These are phyloP conservation scores for Hymenoscyphus albidus DNA, from an alignment of 2,329 filamentous ascomycete genomes.

Conservation along the genomic window DNA sequence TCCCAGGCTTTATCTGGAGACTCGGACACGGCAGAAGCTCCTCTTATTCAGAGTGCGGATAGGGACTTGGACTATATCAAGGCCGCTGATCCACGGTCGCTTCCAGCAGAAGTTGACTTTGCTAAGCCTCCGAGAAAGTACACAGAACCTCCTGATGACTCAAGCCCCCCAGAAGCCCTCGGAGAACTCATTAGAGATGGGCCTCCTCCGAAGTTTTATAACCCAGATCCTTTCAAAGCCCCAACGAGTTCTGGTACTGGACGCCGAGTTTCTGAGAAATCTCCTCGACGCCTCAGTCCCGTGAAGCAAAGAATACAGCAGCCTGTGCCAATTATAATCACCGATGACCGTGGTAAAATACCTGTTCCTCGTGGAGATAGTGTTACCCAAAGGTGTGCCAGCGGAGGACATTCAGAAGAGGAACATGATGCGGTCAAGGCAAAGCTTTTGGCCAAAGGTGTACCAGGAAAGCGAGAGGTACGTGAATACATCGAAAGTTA, in stretches of 20 bases:
- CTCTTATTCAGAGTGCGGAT: slow-evolving; percentile 10
- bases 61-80: slow-evolving; percentile 13
- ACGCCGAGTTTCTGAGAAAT: slow-evolving; percentile 17
- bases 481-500: slow-evolving; percentile 24
- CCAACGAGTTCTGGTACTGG: background rate
- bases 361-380: slow-evolving; percentile 20
- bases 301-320: background rate
- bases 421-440: slow-evolving; percentile 20
- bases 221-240: slow-evolving; percentile 10
- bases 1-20: slow-evolving; percentile 15
- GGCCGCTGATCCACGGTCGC: slow-evolving; percentile 20
- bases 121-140: slow-evolving; percentile 7
- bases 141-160: slow-evolving; percentile 3
- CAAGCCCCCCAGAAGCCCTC: slow-evolving; percentile 9
- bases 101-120: slow-evolving; percentile 15
- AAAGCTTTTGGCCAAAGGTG: slow-evolving; percentile 20
- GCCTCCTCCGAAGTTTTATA: slow-evolving; percentile 10
- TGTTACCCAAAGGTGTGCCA: slow-evolving; percentile 12
- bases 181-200: slow-evolving; percentile 2
- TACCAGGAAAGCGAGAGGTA: slow-evolving; percentile 27
- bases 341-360: slow-evolving; percentile 3
- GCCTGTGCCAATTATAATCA: background rate
- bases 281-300: slow-evolving; percentile 20
- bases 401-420: slow-evolving; percentile 20
- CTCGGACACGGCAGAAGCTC: slow-evolving; percentile 6